Percentiles rank a stretch among this genome's conserved stretches.
phyloP scores from a whole-genome alignment of 108 stramenopile genomes.

The Epipyxis sp. region DNA sequence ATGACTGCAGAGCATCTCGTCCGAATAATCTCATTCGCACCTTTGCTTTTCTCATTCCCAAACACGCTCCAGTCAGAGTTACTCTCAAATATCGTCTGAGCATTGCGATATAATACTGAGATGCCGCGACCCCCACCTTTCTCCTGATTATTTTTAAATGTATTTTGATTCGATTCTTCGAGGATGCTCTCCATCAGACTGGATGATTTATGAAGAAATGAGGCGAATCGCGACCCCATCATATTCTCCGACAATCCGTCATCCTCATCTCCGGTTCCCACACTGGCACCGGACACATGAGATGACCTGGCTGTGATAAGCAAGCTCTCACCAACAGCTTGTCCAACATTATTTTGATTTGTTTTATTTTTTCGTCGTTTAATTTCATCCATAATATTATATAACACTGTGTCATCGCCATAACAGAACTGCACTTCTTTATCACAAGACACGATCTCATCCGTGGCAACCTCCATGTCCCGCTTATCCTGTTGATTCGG shows the following conservation, averaged over 20 bases:
- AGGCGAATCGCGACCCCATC: not conserved
- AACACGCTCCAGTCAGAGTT: not conserved
- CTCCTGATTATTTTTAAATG: no score
- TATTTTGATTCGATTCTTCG: not conserved
- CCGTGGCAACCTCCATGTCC: conserved; percentile 31
- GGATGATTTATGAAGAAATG: not conserved
- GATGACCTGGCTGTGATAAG: not conserved
- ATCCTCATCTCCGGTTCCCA: not conserved
- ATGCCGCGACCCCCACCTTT: no score
- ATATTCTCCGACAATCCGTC: not conserved
- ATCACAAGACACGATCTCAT: conserved; percentile 3
- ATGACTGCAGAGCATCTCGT: not conserved
- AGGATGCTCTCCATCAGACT: not conserved
- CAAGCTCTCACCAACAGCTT: not conserved
- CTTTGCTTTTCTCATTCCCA: not conserved
- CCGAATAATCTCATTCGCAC: conserved; percentile 20
- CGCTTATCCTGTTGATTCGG: conserved; percentile 5
- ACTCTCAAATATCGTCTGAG: not conserved
- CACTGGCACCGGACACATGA: not conserved
- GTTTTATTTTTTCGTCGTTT: not conserved
- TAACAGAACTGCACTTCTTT: conserved; percentile 10
- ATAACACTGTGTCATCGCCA: conserved; percentile 32
- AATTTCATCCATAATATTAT: conserved; percentile 12
- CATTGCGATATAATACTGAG: not conserved
- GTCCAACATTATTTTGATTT: not conserved